A percentile compares a stretch with the other conserved stretches of the same genome.
These are phyloP conservation scores for Cyberlindnera mrakii DNA, from an alignment of 805 yeast genomes.

Conservation along the genomic window DNA sequence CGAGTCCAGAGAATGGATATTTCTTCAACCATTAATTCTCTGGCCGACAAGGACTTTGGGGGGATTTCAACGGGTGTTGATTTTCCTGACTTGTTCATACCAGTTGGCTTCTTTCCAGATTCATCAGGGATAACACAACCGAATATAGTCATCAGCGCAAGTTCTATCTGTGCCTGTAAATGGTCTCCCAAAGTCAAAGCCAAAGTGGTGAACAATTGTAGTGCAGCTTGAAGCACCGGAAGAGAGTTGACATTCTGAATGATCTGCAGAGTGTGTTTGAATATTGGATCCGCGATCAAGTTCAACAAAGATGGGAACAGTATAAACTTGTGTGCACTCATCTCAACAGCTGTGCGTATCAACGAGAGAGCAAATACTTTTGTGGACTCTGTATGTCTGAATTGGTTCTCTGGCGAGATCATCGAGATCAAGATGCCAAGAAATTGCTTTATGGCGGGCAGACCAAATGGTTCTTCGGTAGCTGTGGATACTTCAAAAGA, in stretches of 20 bases:
- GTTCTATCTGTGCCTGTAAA: conserved; percentile 76
- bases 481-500: conserved; percentile 20
- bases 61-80: conserved; percentile 28
- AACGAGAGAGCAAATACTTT: conserved; percentile 77
- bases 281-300: conserved; percentile 72
- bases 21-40: conserved; percentile 82
- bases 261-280: conserved; percentile 76
- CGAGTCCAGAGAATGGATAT: conserved; percentile 78
- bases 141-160: conserved; percentile 58
- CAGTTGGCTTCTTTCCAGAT: conserved; percentile 8
- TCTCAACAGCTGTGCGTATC: conserved; percentile 74
- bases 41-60: conserved; percentile 31
- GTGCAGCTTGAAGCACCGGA: conserved; percentile 63
- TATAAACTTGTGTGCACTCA: conserved; percentile 58
- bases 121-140: conserved; percentile 43
- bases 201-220: conserved; percentile 70
- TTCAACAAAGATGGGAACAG: conserved; percentile 60
- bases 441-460: conserved; percentile 71
- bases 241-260: conserved; percentile 71
- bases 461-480: conserved; percentile 50
- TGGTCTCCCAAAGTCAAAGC: conserved; percentile 58
- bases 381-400: conserved; percentile 81
- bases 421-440: conserved; percentile 71
- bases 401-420: conserved; percentile 75
- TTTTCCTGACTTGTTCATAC: conserved; percentile 18